phyloP scores from a whole-genome alignment of 257 asterid genomes.

The Jaltomata sinuosa region DNA sequence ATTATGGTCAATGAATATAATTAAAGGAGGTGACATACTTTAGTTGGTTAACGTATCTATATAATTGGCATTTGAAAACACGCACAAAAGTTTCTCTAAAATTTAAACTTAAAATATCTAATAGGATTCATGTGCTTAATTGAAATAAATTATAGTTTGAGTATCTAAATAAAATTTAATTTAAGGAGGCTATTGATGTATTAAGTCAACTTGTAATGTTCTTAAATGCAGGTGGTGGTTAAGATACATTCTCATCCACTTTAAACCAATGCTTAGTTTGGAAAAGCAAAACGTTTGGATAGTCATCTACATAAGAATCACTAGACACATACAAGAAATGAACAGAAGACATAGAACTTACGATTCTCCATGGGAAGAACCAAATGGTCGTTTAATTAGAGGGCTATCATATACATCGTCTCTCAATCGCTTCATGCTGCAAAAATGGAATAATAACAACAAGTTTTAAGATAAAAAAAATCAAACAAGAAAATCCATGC shows the following conservation, averaged over 20 bases:
- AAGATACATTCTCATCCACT: not conserved
- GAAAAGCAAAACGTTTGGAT: not conserved
- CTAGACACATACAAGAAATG: not conserved
- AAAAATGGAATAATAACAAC: conserved; percentile 11
- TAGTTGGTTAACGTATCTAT: too few species aligned
- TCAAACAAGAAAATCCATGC: not conserved
- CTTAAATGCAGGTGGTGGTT: not conserved
- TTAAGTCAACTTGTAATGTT: not conserved
- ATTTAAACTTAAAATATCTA: too few species aligned
- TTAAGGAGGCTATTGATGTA: not conserved
- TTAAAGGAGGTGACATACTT: too few species aligned
- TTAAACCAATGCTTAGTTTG: not conserved
- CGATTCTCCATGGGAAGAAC: conserved; percentile 52
- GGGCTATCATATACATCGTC: conserved; percentile 11
- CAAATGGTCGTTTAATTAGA: conserved; percentile 15
- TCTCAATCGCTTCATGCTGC: conserved; percentile 15
- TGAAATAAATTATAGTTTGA: not conserved
- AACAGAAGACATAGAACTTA: conserved; percentile 16
- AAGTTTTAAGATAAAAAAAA: not conserved
- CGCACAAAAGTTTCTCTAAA: too few species aligned
- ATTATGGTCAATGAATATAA: not conserved
- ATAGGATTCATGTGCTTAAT: too few species aligned
- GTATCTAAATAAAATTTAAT: not conserved
- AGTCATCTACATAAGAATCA: not conserved
- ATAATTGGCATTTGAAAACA: too few species aligned